Evolutionary conservation across 2,329 filamentous ascomycete genomes (phyloP).

Genomic region (Sporothrix schenckii): DNA sequence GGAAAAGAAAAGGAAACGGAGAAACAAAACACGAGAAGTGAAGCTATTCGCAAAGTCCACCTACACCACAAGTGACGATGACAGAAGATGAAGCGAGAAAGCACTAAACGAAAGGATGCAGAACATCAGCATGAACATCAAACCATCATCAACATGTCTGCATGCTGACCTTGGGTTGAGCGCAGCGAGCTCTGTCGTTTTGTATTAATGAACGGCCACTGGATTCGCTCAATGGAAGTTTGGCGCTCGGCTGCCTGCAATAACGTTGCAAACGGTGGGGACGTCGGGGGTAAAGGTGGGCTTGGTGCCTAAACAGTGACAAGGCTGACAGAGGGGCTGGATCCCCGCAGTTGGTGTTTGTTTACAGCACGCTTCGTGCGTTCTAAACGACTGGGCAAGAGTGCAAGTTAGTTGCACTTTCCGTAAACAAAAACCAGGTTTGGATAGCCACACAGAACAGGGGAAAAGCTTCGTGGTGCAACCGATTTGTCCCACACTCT

Average conservation of each 20-base stretch:
- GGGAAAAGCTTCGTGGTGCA: neutral
- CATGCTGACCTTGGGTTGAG: neutral
- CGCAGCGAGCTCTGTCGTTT: neutral
- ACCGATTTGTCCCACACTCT: too few relatives aligned
- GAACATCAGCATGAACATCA: neutral
- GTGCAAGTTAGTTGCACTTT: neutral
- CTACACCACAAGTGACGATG: neutral
- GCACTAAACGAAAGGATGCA: neutral
- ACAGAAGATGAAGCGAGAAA: neutral
- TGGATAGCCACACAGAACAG: neutral
- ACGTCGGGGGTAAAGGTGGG: neutral
- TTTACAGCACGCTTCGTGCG: neutral
- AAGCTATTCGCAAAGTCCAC: slow-evolving; percentile 15
- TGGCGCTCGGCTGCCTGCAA: slow-evolving; percentile 19
- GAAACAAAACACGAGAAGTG: neutral
- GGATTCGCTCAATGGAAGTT: neutral
- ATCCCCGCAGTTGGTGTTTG: neutral
- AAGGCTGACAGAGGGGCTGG: slow-evolving; percentile 12
- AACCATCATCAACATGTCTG: neutral
- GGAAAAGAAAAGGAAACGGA: too few relatives aligned
- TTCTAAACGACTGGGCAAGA: neutral
- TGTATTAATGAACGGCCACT: slow-evolving; percentile 6
- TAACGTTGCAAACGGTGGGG: neutral
- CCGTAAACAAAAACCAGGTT: neutral
- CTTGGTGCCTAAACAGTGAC: slow-evolving; percentile 7